Evolutionary conservation across 331 rosid species (phyloP), one percentile per base, ranked within the genome.

Genomic region (Dryas integrifolia): DNA sequence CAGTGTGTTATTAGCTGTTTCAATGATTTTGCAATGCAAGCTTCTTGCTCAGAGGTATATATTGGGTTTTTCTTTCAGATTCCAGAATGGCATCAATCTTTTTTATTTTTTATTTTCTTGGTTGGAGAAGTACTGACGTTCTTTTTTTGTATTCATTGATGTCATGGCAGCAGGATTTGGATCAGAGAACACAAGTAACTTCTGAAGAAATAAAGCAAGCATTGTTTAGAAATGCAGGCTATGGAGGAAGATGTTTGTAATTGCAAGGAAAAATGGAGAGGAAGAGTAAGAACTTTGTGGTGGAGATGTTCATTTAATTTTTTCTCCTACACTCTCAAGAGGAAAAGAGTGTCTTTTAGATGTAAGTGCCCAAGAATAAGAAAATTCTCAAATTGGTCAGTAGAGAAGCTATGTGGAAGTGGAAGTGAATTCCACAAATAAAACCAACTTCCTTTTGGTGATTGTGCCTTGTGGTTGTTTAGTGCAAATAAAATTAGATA

Each of bases 1-100:
- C 97, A 91, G 10, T 94, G 98, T 82, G 96, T 94, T n/a, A 85
- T 91, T 30, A 91, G 97, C 65, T 91, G 92, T 53, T 94, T 94
- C 85, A 94, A 86, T 78, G 98, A 91, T 78, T 94, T 94, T 81
- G 80, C 96, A 72, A 81, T 94, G 90, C 97, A 89, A 59, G 98
- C 96, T 82, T 88, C 96, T 77, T 94, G 98, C 80, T 84, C 95
- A 6, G 92, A 89, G 98, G 98, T 92, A 85, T 56, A 8, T 30
- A 47, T 38, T 41, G 14, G 26, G 24, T 11, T 16, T 21, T 6
- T 5, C 45, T 16, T 57, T 4, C 12, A 0, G 35, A 9, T 52
- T 52, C 10, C 6, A 62, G 15, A 50, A 64, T 7, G 41, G 35
- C 26, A 18, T 52, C 11, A 4, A 1, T 14, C 9, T 8, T 35